Conservation (phyloP, 2,329 filamentous ascomycete species). For the Hyphodiscus sp. region DNA sequence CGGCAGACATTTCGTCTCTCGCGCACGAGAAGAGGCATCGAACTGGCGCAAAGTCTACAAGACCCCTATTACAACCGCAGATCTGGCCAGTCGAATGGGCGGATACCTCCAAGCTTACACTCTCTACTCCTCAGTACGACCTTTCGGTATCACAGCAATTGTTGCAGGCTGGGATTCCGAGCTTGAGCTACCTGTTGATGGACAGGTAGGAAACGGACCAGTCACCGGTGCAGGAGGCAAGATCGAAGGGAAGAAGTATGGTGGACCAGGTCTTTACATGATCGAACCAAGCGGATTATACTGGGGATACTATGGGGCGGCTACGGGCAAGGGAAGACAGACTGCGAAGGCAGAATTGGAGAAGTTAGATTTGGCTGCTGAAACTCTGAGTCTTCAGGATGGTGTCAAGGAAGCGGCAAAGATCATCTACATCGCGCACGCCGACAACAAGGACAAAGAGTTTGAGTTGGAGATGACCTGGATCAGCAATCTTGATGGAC, state of each 20-base stretch:
- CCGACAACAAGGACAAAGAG: conserved; percentile 99
- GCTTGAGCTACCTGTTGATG: conserved; percentile 77
- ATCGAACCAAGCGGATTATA: conserved; percentile 95
- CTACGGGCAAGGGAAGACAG: conserved; percentile 94
- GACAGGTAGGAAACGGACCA: conserved; percentile 80
- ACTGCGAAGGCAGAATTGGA: conserved; percentile 96
- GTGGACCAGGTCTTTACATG: conserved; percentile 95
- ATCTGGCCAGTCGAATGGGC: conserved; percentile 88
- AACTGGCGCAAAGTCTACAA: conserved; percentile 94
- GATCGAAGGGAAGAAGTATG: conserved; percentile 66
- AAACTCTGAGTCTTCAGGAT: conserved; percentile 71
- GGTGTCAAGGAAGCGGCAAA: conserved; percentile 93
- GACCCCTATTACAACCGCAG: conserved; percentile 80
- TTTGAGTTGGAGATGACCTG: conserved; percentile 99
- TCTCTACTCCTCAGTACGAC: conserved; percentile 91
- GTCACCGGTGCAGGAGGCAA: conserved; percentile 77
- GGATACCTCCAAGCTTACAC: conserved; percentile 97
- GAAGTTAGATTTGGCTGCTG: conserved; percentile 83
- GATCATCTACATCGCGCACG: conserved; percentile 96
- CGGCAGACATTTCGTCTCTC: conserved; percentile 88
- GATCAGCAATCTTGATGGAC: conserved; percentile 79
- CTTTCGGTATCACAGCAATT: conserved; percentile 94
- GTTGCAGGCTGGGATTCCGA: conserved; percentile 91
- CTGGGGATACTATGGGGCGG: conserved; percentile 98
- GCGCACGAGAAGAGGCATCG: conserved; percentile 87